Evolutionary conservation across 2,329 filamentous ascomycete genomes (phyloP).

Genomic region (Cercospora zeae-maydis): DNA sequence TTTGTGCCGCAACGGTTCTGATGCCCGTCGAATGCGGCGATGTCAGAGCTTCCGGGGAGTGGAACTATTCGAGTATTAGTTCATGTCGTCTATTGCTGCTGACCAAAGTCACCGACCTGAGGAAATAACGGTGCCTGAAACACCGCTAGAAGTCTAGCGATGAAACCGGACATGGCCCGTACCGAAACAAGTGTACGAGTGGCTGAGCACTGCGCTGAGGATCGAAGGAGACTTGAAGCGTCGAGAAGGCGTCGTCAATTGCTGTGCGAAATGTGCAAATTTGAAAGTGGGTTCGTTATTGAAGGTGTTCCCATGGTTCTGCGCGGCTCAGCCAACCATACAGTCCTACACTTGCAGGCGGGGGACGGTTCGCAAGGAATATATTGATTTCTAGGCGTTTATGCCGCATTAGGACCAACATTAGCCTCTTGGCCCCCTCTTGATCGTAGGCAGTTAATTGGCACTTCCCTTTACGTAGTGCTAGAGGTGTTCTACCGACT

Average conservation of each 20-base stretch:
- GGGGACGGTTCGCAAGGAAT: too few species aligned
- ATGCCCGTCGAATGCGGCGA: not conserved
- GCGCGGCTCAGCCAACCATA: not conserved
- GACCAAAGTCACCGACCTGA: not conserved
- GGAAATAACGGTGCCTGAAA: constrained; percentile 1
- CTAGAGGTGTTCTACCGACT: too few species aligned
- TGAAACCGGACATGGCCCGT: not conserved
- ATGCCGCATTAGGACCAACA: too few species aligned
- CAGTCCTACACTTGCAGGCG: too few species aligned
- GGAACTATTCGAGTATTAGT: not conserved
- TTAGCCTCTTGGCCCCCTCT: too few species aligned
- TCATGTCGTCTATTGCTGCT: not conserved
- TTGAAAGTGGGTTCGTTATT: not conserved
- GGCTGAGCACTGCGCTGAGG: not conserved
- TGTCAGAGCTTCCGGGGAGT: not conserved
- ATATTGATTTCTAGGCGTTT: too few species aligned
- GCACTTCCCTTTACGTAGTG: too few species aligned
- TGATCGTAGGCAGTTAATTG: too few species aligned
- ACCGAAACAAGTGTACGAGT: not conserved
- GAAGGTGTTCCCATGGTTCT: not conserved
- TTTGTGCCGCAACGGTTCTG: not conserved
- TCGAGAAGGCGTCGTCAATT: not conserved
- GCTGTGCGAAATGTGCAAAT: not conserved
- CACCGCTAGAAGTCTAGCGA: not conserved
- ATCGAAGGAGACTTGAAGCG: not conserved